Evolutionary conservation across 805 yeast genomes (phyloP).

Genomic region (Lipomyces kockii): DNA sequence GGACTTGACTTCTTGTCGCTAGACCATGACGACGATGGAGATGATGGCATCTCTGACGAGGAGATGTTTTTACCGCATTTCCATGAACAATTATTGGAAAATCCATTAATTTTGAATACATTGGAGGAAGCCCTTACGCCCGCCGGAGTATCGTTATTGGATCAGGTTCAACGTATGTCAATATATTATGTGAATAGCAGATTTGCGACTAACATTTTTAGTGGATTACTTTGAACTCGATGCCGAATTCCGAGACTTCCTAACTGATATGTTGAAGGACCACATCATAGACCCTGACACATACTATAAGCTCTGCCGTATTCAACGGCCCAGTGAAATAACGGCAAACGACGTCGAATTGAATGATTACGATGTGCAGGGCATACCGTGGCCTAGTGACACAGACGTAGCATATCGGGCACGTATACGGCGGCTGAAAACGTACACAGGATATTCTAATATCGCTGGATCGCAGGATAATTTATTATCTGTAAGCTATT

Average conservation of each 20-base stretch:
- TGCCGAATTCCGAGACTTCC: slow-evolving; percentile 29
- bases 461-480: slow-evolving; percentile 27
- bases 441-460: slow-evolving; percentile 32
- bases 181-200: not conserved
- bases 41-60: not conserved
- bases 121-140: not conserved
- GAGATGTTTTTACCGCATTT: slow-evolving; percentile 3
- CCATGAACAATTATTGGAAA: not conserved
- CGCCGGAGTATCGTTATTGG: slow-evolving; percentile 10
- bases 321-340: slow-evolving; percentile 10
- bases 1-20: not conserved
- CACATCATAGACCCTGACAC: slow-evolving; percentile 14
- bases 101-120: not conserved
- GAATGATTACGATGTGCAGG: slow-evolving; percentile 13
- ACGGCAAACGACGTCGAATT: not conserved
- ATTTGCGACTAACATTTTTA: not conserved
- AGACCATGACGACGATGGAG: not conserved
- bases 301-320: slow-evolving; percentile 12
- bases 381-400: slow-evolving; percentile 27
- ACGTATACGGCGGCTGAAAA: slow-evolving; percentile 22
- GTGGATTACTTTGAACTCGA: slow-evolving; percentile 23
- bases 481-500: slow-evolving; percentile 14
- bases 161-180: slow-evolving; percentile 8
- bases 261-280: slow-evolving; percentile 16
- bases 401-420: slow-evolving; percentile 21